Evolutionary conservation across 2,329 filamentous ascomycete species (phyloP).

Genomic region (Botrytis hyacinthi): DNA sequence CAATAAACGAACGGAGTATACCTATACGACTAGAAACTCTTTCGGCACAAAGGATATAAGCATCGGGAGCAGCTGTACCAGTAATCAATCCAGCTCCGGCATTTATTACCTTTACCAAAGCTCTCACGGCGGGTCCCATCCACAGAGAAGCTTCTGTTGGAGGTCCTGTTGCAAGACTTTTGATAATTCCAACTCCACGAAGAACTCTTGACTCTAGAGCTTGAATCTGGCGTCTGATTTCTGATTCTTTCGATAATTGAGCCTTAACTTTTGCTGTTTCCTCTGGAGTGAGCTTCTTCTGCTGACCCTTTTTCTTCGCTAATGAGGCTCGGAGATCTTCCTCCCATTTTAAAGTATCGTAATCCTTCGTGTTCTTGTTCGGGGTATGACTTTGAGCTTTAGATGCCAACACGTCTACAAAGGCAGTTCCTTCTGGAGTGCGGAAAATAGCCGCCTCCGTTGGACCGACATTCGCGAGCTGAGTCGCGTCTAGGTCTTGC

Average conservation of each 20-base stretch:
- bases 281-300: conserved; percentile 86
- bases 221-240: conserved; percentile 71
- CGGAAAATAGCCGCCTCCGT: conserved; percentile 91
- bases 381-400: conserved; percentile 68
- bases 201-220: conserved; percentile 67
- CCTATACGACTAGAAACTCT: conserved; percentile 74
- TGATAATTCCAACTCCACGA: conserved; percentile 83
- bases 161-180: conserved; percentile 76
- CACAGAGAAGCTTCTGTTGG: conserved; percentile 86
- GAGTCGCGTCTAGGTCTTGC: conserved; percentile 67
- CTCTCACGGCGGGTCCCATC: conserved; percentile 78
- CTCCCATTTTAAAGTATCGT: conserved; percentile 96
- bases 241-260: conserved; percentile 82
- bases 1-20: conserved; percentile 75
- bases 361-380: conserved; percentile 91
- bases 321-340: conserved; percentile 83
- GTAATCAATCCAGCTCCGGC: conserved; percentile 80
- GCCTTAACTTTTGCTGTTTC: conserved; percentile 88
- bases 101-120: conserved; percentile 71
- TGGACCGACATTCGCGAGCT: conserved; percentile 72
- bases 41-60: conserved; percentile 77
- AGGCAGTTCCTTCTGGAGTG: conserved; percentile 82
- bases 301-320: conserved; percentile 87
- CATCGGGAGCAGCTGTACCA: conserved; percentile 72
- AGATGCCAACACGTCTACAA: conserved; percentile 86